phyloP scores from a whole-genome alignment of 768 basidiomycete species.

The Lentinus tigrinus region DNA sequence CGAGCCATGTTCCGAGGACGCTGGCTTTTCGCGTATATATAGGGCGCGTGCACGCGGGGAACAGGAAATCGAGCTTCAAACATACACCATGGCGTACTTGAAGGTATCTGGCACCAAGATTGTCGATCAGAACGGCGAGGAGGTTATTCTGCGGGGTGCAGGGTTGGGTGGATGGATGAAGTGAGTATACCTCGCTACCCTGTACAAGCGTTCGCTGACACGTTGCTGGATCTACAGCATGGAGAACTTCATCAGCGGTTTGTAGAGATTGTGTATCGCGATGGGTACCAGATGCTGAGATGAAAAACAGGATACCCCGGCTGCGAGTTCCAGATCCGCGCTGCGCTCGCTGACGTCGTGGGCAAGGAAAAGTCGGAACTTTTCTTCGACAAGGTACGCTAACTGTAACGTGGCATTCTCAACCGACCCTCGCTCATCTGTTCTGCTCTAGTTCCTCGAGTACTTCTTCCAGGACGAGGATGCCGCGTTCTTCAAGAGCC shows the following conservation, averaged over 20 bases:
- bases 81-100: slow-evolving; percentile 47
- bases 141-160: slow-evolving; percentile 66
- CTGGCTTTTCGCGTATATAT: neutral
- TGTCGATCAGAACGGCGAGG: slow-evolving; percentile 54
- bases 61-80: neutral
- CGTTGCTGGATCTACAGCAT: slow-evolving; percentile 40
- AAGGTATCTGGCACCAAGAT: slow-evolving; percentile 59
- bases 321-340: slow-evolving; percentile 77
- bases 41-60: neutral
- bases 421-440: neutral
- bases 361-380: slow-evolving; percentile 68
- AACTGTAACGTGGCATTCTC: slow-evolving; percentile 33
- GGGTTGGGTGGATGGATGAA: slow-evolving; percentile 86
- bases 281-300: neutral
- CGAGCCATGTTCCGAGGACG: too few relatives aligned
- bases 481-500: slow-evolving; percentile 72
- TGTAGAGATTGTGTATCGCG: neutral
- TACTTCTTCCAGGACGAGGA: slow-evolving; percentile 81
- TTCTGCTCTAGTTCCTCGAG: slow-evolving; percentile 62
- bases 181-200: slow-evolving; percentile 29
- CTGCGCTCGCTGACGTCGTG: slow-evolving; percentile 61
- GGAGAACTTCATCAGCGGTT: slow-evolving; percentile 76
- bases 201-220: neutral
- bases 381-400: slow-evolving; percentile 78
- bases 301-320: slow-evolving; percentile 53